These are phyloP conservation scores for Barnettozyma botsteinii DNA, from an alignment of 805 yeast genomes.

Conservation along the genomic window DNA sequence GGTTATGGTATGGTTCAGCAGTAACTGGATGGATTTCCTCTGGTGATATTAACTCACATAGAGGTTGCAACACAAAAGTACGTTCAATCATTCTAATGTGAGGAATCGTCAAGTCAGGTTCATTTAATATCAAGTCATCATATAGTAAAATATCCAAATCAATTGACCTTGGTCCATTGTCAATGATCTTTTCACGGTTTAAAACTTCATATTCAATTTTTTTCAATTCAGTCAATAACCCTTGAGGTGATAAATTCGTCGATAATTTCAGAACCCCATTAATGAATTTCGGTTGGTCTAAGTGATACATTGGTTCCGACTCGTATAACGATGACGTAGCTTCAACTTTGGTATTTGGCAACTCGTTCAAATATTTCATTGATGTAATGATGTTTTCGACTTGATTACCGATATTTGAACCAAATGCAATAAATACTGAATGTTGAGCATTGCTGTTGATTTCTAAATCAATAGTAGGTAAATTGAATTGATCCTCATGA, in stretches of 20 bases:
- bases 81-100: constrained; percentile 87
- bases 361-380: constrained; percentile 37
- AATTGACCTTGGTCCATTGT: constrained; percentile 88
- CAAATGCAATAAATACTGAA: constrained; percentile 76
- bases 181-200: constrained; percentile 67
- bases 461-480: constrained; percentile 10
- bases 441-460: constrained; percentile 28
- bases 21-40: constrained; percentile 74
- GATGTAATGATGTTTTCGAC: constrained; percentile 56
- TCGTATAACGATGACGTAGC: constrained; percentile 75
- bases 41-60: constrained; percentile 73
- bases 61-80: constrained; percentile 83
- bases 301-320: constrained; percentile 88
- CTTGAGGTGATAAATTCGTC: constrained; percentile 62
- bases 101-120: constrained; percentile 63
- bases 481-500: constrained; percentile 9
- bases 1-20: constrained; percentile 71
- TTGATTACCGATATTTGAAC: constrained; percentile 79
- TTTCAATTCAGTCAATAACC: constrained; percentile 57
- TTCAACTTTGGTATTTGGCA: constrained; percentile 35
- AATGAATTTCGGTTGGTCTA: constrained; percentile 72
- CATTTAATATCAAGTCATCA: constrained; percentile 44
- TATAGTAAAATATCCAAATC: constrained; percentile 84
- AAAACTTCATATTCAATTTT: constrained; percentile 70
- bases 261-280: constrained; percentile 73